Conservation (phyloP, 192 early-diverging fungal species). For the Phlyctochytrium planicorne region DNA sequence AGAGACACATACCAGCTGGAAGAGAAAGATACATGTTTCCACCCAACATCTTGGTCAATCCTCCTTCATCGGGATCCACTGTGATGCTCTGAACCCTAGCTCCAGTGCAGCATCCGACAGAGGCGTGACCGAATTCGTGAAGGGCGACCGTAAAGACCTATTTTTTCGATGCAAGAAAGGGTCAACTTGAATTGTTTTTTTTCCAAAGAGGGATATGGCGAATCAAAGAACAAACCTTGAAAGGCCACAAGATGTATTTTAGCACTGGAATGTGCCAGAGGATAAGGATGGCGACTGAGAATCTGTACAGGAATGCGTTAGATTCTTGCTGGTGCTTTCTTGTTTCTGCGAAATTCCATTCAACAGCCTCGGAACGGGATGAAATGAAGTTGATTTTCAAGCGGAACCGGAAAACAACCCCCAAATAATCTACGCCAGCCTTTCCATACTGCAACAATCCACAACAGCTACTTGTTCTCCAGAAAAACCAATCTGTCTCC, state of each 20-base stretch:
- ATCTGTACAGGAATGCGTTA: background rate
- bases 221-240: slow-evolving; percentile 66
- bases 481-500: too few relatives aligned
- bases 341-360: too few relatives aligned
- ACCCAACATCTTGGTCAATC: slow-evolving; percentile 42
- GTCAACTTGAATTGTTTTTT: too few relatives aligned
- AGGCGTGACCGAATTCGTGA: slow-evolving; percentile 95
- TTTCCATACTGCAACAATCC: too few relatives aligned
- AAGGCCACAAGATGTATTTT: slow-evolving; percentile 86
- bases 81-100: slow-evolving; percentile 80
- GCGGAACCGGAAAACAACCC: too few relatives aligned
- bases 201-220: too few relatives aligned
- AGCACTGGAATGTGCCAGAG: slow-evolving; percentile 87
- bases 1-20: slow-evolving; percentile 76
- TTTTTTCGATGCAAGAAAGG: too few relatives aligned
- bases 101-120: slow-evolving; percentile 82
- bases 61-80: slow-evolving; percentile 6
- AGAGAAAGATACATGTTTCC: slow-evolving; percentile 81
- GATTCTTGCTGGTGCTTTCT: too few relatives aligned
- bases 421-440: too few relatives aligned
- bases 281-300: slow-evolving; percentile 23
- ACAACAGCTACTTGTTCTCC: too few relatives aligned
- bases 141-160: slow-evolving; percentile 85
- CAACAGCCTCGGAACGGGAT: too few relatives aligned
- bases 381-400: too few relatives aligned